These are phyloP conservation scores for Pleurotus djamor DNA, from an alignment of 768 basidiomycete species.

Conservation along the genomic window DNA sequence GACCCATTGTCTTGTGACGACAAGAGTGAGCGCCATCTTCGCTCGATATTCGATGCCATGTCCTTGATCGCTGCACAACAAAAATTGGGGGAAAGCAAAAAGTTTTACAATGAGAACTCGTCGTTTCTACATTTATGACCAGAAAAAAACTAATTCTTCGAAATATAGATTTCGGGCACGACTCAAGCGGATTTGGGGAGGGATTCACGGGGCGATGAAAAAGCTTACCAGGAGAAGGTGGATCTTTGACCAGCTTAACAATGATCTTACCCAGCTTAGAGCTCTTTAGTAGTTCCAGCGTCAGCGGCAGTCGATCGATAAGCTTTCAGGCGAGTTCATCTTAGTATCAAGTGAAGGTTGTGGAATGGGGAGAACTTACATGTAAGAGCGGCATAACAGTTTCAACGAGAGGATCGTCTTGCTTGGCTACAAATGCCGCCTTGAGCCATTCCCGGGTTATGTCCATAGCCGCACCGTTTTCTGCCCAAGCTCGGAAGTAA, in stretches of 20 bases:
- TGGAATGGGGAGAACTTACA: slow-evolving; percentile 46
- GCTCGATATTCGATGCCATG: slow-evolving; percentile 87
- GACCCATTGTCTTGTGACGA: slow-evolving; percentile 31
- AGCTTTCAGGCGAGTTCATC: slow-evolving; percentile 44
- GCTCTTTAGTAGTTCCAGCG: slow-evolving; percentile 60
- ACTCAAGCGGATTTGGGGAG: slow-evolving; percentile 3
- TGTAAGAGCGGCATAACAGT: slow-evolving; percentile 87
- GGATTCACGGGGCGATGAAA: slow-evolving; percentile 12
- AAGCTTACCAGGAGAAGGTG: slow-evolving; percentile 78
- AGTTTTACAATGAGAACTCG: slow-evolving; percentile 33
- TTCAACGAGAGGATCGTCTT: slow-evolving; percentile 55
- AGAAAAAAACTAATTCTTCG: slow-evolving; percentile 22
- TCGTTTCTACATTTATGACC: slow-evolving; percentile 65
- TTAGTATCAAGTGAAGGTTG: background rate
- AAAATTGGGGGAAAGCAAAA: slow-evolving; percentile 22
- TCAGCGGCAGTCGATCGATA: slow-evolving; percentile 80
- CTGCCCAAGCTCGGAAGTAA: slow-evolving; percentile 85
- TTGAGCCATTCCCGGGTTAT: slow-evolving; percentile 83
- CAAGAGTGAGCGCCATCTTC: slow-evolving; percentile 74
- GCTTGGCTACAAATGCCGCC: slow-evolving; percentile 57
- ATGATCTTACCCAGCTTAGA: slow-evolving; percentile 83
- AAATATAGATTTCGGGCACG: slow-evolving; percentile 19
- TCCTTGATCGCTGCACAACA: slow-evolving; percentile 79
- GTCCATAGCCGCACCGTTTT: slow-evolving; percentile 73
- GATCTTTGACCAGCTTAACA: slow-evolving; percentile 73